Conservation (phyloP, 306 rosid genomes). For the Elaeagnus macrophylla region DNA sequence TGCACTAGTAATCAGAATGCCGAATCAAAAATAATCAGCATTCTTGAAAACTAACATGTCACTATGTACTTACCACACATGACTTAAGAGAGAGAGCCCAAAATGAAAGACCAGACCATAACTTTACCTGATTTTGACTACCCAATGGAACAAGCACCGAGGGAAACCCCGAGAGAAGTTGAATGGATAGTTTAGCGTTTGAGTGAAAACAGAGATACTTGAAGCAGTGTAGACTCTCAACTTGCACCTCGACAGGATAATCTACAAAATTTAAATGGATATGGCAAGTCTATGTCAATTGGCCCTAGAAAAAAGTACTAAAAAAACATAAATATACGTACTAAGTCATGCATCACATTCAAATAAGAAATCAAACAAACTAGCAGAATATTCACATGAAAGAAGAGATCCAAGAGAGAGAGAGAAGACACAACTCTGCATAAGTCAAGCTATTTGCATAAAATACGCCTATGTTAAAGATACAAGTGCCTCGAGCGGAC, state of each 20-base stretch:
- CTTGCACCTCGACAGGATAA: constrained; percentile 65
- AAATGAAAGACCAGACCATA: not conserved
- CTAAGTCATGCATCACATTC: too few relatives aligned
- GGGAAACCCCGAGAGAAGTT: constrained; percentile 66
- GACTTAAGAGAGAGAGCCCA: constrained; percentile 11
- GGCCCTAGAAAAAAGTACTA: too few relatives aligned
- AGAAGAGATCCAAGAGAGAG: too few relatives aligned
- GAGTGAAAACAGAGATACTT: constrained; percentile 50
- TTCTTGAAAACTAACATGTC: constrained; percentile 4
- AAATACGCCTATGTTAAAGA: too few relatives aligned
- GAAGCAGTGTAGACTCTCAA: constrained; percentile 76
- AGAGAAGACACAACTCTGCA: too few relatives aligned
- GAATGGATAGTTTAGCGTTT: constrained; percentile 45
- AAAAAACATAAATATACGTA: too few relatives aligned
- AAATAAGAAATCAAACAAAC: too few relatives aligned
- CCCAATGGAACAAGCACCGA: constrained; percentile 75
- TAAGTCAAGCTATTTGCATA: too few relatives aligned
- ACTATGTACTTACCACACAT: constrained; percentile 1
- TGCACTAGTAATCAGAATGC: too few relatives aligned
- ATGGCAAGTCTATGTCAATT: constrained; percentile 11
- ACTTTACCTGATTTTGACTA: constrained; percentile 48
- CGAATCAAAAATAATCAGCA: constrained; percentile 1
- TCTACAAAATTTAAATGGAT: constrained; percentile 36
- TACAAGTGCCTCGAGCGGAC: too few relatives aligned
- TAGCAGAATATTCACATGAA: too few relatives aligned